phyloP scores from a whole-genome alignment of 768 basidiomycete genomes.

The Leccinum uliginosum region DNA sequence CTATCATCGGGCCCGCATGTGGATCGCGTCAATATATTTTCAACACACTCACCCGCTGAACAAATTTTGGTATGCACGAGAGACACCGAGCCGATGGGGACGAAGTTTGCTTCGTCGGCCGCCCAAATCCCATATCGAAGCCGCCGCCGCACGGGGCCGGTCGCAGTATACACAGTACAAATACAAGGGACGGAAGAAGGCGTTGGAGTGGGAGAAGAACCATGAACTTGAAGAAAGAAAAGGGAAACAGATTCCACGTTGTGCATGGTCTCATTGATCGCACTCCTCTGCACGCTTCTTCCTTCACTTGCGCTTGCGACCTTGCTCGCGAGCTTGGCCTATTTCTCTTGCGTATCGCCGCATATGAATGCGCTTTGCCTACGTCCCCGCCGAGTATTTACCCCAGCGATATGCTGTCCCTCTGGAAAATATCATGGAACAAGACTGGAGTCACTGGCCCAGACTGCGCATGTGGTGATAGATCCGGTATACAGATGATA shows the following conservation, averaged over 20 bases:
- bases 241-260: not conserved
- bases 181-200: not conserved
- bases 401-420: too few species aligned
- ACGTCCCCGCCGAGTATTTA: too few species aligned
- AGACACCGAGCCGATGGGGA: not conserved
- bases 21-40: not conserved
- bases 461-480: too few species aligned
- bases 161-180: not conserved
- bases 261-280: too few species aligned
- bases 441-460: too few species aligned
- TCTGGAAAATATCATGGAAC: too few species aligned
- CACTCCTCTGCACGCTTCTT: too few species aligned
- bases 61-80: not conserved
- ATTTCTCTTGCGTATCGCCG: too few species aligned
- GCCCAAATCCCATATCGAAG: not conserved
- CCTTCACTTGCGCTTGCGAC: too few species aligned
- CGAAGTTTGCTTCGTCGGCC: not conserved
- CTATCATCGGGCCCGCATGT: not conserved
- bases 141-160: not conserved
- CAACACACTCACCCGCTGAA: not conserved
- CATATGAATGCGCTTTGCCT: too few species aligned
- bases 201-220: not conserved
- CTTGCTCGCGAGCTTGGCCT: too few species aligned
- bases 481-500: too few species aligned
- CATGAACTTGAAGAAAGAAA: not conserved